These are phyloP conservation scores for Fagopyrum homotropicum DNA, from an alignment of 148 eudicot species.

Conservation along the genomic window DNA sequence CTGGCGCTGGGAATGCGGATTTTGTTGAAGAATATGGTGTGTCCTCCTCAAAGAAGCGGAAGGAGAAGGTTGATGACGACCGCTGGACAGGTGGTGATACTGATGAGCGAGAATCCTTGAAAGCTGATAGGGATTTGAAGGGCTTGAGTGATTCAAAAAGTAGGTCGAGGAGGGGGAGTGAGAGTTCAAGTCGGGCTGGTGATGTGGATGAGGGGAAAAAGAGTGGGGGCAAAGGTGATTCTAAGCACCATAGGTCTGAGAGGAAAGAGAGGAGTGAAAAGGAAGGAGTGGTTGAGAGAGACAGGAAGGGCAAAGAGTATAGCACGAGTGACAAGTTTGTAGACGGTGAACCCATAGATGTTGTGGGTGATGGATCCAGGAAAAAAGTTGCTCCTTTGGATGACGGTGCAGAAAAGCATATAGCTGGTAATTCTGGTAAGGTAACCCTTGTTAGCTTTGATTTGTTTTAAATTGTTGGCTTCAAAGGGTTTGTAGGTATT, in stretches of 20 bases:
- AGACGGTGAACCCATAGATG: conserved; percentile 28
- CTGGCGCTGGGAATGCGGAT: conserved; percentile 39
- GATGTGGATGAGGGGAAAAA: conserved; percentile 49
- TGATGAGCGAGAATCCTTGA: conserved; percentile 23
- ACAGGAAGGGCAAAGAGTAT: conserved; percentile 38
- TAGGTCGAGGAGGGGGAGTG: conserved; percentile 52
- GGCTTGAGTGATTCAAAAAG: conserved; percentile 43
- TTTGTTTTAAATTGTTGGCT: not conserved
- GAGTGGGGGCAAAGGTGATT: conserved; percentile 46
- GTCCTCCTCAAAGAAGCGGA: conserved; percentile 50
- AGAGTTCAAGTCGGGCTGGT: conserved; percentile 15
- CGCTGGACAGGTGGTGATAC: conserved; percentile 67
- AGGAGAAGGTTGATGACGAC: conserved; percentile 62
- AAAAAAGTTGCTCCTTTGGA: conserved; percentile 40
- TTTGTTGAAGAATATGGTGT: conserved; percentile 34
- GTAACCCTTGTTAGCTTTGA: conserved; percentile 13
- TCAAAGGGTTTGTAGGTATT: not conserved
- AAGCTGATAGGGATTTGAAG: conserved; percentile 34
- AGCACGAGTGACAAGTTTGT: conserved; percentile 29
- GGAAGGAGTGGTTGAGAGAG: conserved; percentile 49
- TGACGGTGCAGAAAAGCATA: conserved; percentile 45
- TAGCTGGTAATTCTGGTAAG: conserved; percentile 69
- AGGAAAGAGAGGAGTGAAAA: conserved; percentile 73
- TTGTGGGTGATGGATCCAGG: conserved; percentile 32
- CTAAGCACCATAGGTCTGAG: conserved; percentile 63